These are phyloP conservation scores for Acer saccharum DNA, from an alignment of 345 rosid species.

Conservation along the genomic window DNA sequence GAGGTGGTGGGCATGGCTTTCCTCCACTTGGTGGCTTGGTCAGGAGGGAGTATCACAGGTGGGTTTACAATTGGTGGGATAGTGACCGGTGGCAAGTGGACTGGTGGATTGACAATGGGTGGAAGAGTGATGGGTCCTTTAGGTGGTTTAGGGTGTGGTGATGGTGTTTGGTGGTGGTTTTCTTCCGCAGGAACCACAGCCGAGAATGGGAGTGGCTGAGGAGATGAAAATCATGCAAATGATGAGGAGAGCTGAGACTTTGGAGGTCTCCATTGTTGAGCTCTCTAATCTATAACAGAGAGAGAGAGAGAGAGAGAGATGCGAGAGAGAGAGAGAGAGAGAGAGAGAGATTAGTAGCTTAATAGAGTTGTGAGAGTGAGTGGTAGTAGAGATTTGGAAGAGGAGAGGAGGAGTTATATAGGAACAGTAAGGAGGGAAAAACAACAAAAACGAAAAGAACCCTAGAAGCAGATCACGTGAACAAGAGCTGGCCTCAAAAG, in stretches of 20 bases:
- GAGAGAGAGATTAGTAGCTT: not conserved
- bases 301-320: too few species aligned
- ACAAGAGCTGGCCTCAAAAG: constrained; percentile 41
- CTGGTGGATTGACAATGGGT: constrained; percentile 23
- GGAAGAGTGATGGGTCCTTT: constrained; percentile 37
- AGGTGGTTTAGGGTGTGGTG: constrained; percentile 5
- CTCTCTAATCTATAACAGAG: not conserved
- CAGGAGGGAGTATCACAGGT: constrained; percentile 32
- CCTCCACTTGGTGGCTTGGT: constrained; percentile 29
- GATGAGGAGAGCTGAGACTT: constrained; percentile 55
- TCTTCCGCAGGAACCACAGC: constrained; percentile 63
- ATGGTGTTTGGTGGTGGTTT: constrained; percentile 33
- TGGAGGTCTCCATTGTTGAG: constrained; percentile 50
- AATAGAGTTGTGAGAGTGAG: not conserved
- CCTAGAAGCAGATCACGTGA: constrained; percentile 69
- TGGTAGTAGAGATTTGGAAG: constrained; percentile 23
- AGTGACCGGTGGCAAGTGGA: constrained; percentile 23
- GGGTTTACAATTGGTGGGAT: constrained; percentile 12
- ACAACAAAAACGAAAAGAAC: constrained; percentile 17
- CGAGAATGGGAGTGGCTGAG: constrained; percentile 50
- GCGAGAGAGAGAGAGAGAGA: too few species aligned
- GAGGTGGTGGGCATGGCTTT: constrained; percentile 43
- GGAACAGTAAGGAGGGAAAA: constrained; percentile 25
- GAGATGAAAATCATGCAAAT: constrained; percentile 60
- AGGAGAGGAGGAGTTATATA: constrained; percentile 40